Evolutionary conservation across 2,329 filamentous ascomycete species (phyloP).

Genomic region (Xylariaceae sp.): DNA sequence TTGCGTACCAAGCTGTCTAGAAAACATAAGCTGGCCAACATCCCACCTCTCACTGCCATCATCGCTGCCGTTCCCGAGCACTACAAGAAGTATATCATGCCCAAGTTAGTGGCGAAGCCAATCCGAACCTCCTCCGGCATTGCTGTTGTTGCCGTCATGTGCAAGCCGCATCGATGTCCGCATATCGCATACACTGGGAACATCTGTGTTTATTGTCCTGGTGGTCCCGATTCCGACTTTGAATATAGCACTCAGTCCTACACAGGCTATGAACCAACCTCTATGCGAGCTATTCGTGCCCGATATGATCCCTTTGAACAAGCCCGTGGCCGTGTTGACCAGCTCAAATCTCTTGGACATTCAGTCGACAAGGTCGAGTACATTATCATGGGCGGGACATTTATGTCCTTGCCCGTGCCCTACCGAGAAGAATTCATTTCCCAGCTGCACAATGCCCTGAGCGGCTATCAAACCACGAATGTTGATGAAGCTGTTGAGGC

Average conservation of each 20-base stretch:
- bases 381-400: constrained; percentile 99
- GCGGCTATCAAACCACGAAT: constrained; percentile 88
- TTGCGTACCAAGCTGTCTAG: constrained; percentile 83
- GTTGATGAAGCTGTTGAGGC: constrained; percentile 94
- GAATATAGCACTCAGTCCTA: constrained; percentile 99
- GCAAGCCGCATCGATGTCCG: constrained; percentile 95
- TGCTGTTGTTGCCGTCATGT: constrained; percentile 98
- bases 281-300: constrained; percentile 95
- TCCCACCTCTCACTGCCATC: constrained; percentile 91
- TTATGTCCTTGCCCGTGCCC: constrained; percentile 89
- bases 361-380: constrained; percentile 99
- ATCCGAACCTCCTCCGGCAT: constrained; percentile 96
- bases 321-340: constrained; percentile 89
- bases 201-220: constrained; percentile 97
- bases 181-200: constrained; percentile 99
- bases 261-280: constrained; percentile 96
- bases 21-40: constrained; percentile 83
- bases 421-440: constrained; percentile 94
- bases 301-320: constrained; percentile 98
- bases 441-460: constrained; percentile 93
- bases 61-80: constrained; percentile 98
- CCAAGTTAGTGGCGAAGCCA: constrained; percentile 93
- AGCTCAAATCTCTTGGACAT: constrained; percentile 92
- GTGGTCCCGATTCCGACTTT: constrained; percentile 95
- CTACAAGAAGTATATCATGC: constrained; percentile 98